phyloP scores from a whole-genome alignment of 1,284 basidiomycete genomes.

The Pascua sp. region DNA sequence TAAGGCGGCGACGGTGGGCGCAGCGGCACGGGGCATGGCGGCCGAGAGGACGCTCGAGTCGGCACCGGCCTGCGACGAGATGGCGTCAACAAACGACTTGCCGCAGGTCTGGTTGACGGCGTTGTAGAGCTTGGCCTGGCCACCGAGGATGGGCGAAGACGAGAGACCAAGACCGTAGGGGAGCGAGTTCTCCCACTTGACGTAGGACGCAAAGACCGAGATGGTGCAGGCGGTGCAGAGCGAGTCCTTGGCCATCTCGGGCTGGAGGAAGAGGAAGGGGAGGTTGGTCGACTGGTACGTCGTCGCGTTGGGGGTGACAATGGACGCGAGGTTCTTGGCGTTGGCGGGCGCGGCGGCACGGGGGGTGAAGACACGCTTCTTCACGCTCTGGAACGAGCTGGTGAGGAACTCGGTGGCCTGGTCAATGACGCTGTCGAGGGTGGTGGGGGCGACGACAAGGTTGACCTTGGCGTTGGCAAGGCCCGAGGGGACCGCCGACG shows the following conservation, averaged over 20 bases:
- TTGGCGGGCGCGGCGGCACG: constrained; percentile 8
- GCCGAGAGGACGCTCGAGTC: constrained; percentile 19
- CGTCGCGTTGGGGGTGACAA: constrained; percentile 62
- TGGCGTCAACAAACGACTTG: constrained; percentile 39
- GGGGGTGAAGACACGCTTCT: constrained; percentile 28
- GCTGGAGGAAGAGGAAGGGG: constrained; percentile 71
- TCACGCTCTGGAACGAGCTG: constrained; percentile 30
- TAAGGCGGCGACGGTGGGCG: constrained; percentile 23
- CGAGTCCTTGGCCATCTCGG: constrained; percentile 52
- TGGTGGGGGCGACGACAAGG: constrained; percentile 20
- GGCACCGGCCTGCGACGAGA: constrained; percentile 42
- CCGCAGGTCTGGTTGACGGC: constrained; percentile 57
- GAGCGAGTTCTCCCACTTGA: constrained; percentile 64
- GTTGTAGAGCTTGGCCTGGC: constrained; percentile 64
- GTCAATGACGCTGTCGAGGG: constrained; percentile 16
- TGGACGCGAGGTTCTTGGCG: constrained; percentile 29
- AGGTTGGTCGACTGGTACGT: constrained; percentile 65
- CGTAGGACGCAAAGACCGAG: constrained; percentile 67
- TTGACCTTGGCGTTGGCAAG: constrained; percentile 8
- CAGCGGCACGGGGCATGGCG: constrained; percentile 24
- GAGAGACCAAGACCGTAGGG: constrained; percentile 71
- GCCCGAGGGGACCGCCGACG: no score
- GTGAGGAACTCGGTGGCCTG: constrained; percentile 43
- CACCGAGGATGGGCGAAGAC: constrained; percentile 62
- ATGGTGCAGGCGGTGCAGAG: constrained; percentile 81